A percentile compares a stretch with the other conserved stretches of the same genome.
These are phyloP conservation scores for Pseudogymnoascus sp. DNA, from an alignment of 2,329 filamentous ascomycete species.

Conservation along the genomic window DNA sequence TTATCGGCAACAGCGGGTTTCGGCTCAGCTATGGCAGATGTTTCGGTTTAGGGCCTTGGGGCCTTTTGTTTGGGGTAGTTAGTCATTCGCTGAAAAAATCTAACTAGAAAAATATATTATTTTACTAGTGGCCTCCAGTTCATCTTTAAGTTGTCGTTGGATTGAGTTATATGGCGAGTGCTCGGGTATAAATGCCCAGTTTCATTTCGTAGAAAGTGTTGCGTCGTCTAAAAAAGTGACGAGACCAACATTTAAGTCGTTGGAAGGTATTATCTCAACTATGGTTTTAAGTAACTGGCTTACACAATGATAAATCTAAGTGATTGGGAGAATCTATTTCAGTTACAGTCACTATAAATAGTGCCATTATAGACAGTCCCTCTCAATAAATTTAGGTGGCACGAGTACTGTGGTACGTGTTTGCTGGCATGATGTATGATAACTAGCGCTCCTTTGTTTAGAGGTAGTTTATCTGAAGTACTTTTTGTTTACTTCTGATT, in stretches of 20 bases:
- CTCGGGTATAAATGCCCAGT: no score
- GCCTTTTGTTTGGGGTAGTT: not conserved
- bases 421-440: not conserved
- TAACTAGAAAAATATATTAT: not conserved
- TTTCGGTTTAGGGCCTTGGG: not conserved
- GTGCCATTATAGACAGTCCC: not conserved
- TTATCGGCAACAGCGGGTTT: not conserved
- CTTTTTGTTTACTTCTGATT: no score
- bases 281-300: not conserved
- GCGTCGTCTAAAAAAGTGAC: no score
- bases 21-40: not conserved
- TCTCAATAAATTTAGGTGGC: not conserved
- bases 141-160: no score
- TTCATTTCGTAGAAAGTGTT: no score
- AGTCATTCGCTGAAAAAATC: not conserved
- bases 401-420: not conserved
- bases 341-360: not conserved
- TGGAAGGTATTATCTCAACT: not conserved
- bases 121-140: not conserved
- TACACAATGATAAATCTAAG: not conserved
- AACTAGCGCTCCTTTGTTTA: not conserved
- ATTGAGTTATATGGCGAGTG: no score
- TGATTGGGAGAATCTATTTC: not conserved
- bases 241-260: not conserved
- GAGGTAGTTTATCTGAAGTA: no score